A percentile compares a stretch with the other conserved stretches of the same genome.
These are phyloP conservation scores for Zalerion maritima DNA, from an alignment of 495 filamentous ascomycete genomes.

Conservation along the genomic window DNA sequence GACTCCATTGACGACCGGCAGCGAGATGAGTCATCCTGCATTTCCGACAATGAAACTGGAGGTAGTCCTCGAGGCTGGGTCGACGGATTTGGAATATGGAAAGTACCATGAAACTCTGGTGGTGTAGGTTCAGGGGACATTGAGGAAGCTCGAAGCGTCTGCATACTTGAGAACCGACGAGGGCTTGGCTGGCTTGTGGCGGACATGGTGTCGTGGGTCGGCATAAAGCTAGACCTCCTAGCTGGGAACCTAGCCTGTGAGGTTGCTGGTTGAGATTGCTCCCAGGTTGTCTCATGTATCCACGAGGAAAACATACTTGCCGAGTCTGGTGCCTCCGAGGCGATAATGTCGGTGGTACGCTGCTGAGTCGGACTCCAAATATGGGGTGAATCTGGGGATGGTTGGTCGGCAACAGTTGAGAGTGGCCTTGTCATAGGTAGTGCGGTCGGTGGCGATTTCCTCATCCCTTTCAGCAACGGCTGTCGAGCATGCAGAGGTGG, in stretches of 20 bases:
- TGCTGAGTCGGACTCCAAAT: conserved; percentile 4
- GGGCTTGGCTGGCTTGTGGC: too few relatives aligned
- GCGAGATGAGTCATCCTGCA: neutral
- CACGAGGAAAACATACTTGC: conserved; percentile 15
- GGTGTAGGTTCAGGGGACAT: too few relatives aligned
- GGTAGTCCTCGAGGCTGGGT: too few relatives aligned
- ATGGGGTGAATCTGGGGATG: conserved; percentile 8
- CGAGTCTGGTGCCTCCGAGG: conserved; percentile 12
- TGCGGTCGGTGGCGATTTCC: conserved; percentile 27
- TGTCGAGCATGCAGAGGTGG: conserved; percentile 1
- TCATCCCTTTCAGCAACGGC: conserved; percentile 12
- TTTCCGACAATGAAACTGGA: too few relatives aligned
- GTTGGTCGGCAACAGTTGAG: conserved; percentile 33
- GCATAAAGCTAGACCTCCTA: conserved; percentile 3
- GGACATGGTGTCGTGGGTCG: conserved; percentile 1
- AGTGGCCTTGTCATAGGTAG: conserved; percentile 28
- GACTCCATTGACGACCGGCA: conserved; percentile 1
- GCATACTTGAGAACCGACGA: too few relatives aligned
- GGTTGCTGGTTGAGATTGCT: too few relatives aligned
- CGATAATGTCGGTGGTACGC: conserved; percentile 5
- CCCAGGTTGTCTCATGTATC: conserved; percentile 2
- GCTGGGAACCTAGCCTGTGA: too few relatives aligned
- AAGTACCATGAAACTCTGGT: too few relatives aligned
- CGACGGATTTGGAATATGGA: too few relatives aligned
- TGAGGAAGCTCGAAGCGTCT: too few relatives aligned